Conservation (phyloP, 768 basidiomycete genomes). For the Calocera viscosa region DNA sequence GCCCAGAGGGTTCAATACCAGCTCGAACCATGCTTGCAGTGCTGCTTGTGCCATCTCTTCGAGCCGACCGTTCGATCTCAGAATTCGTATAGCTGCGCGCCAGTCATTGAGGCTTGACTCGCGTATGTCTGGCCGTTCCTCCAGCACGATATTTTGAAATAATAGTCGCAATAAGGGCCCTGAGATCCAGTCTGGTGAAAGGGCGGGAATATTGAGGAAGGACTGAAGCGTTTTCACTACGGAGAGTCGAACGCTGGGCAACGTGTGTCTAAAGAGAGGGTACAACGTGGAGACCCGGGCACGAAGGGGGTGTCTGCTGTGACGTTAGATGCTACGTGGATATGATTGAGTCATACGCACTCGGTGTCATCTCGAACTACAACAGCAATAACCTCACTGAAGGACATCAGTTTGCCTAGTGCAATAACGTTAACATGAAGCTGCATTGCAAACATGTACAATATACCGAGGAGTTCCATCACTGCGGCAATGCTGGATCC, state of each 20-base stretch:
- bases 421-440: not conserved
- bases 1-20: slow-evolving; percentile 83
- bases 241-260: slow-evolving; percentile 79
- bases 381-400: slow-evolving; percentile 61
- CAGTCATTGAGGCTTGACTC: slow-evolving; percentile 59
- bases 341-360: not conserved
- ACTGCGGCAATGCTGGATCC: slow-evolving; percentile 93
- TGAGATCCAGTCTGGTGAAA: slow-evolving; percentile 71
- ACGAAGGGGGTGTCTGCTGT: slow-evolving; percentile 61
- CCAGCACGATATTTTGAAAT: slow-evolving; percentile 86
- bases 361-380: slow-evolving; percentile 39
- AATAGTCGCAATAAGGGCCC: slow-evolving; percentile 67
- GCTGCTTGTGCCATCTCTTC: not conserved
- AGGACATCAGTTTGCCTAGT: slow-evolving; percentile 70
- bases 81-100: slow-evolving; percentile 49
- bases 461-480: slow-evolving; percentile 86
- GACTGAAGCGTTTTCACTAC: slow-evolving; percentile 80
- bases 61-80: slow-evolving; percentile 19
- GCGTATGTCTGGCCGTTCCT: slow-evolving; percentile 79
- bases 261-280: slow-evolving; percentile 96
- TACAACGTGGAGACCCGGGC: slow-evolving; percentile 76
- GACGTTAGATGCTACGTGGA: slow-evolving; percentile 2
- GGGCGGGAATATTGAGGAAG: slow-evolving; percentile 65
- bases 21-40: slow-evolving; percentile 60
- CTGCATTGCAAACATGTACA: not conserved